Evolutionary conservation across 352 stramenopile species (phyloP), one percentile per base, ranked within the genome.

Genomic region (Pythium aristosporum): DNA sequence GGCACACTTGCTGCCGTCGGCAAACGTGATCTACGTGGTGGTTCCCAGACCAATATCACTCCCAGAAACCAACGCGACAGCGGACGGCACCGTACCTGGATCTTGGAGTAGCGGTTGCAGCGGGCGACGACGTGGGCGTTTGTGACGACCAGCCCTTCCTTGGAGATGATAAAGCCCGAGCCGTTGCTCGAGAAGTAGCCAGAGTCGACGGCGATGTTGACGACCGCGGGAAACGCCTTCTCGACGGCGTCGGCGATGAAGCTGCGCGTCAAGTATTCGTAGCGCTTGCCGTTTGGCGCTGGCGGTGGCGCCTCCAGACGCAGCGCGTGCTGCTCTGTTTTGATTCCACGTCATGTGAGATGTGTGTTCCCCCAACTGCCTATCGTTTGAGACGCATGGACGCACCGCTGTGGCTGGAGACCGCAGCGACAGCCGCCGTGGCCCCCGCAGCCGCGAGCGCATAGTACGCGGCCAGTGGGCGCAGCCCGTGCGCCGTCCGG

Each of bases 91-190:
- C 13, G 6, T 44, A 92, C 85, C 74, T 89, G 77, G 67, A 94
- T 94, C 47, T 86, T 87, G 5, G 80, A 92, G 54, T 90, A 91
- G 28, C 79, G 79, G 68, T 92, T 89, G 74, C 80, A 89, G 36
- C 79, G 76, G 25, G 85, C 85, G 21, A 98, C 80, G 5, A 98
- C 93, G 59, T 98, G 93, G 2, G 91, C 91, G 57, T 98, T 98
- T 30, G 93, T 98, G 43, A 97, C 88, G 23, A 98, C 85, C 21
- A 97, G 70, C 5, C 92, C 93, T 47, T 94, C 82, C 11, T 69
- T 67, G 9, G 79, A 77, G 20, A 98, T 94, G 59, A 98, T 91
- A 51, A 98, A 98, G n/a, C 93, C 93, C 34, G 85, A 97, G 4
- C 92, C 92, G 66, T 92, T 92, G 59, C 79, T 92, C n/a, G 72